phyloP scores from a whole-genome alignment of 257 asterid genomes.

The Coffea canephora region DNA sequence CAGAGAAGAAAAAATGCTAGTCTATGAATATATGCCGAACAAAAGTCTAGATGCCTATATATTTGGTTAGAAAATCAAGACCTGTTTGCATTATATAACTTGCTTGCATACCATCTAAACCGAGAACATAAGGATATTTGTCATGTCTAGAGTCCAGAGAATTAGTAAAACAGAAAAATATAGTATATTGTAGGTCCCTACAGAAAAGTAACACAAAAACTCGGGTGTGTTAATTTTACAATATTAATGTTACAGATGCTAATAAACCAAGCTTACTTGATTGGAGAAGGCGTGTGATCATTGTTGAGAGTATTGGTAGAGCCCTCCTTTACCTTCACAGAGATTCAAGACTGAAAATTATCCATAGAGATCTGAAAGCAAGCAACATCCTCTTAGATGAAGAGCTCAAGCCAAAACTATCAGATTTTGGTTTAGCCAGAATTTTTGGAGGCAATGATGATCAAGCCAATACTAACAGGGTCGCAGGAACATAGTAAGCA shows the following conservation, averaged over 20 bases:
- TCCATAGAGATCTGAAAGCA: constrained; percentile 11
- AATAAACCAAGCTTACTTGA: constrained; percentile 9
- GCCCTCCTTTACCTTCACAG: too few relatives aligned
- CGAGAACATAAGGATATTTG: too few relatives aligned
- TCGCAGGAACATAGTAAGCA: constrained; percentile 7
- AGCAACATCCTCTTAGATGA: constrained; percentile 53
- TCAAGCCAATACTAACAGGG: constrained; percentile 6
- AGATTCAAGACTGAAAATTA: too few relatives aligned
- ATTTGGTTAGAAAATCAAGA: constrained; percentile 10
- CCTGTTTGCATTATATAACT: not conserved
- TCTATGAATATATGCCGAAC: too few relatives aligned
- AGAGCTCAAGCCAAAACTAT: constrained; percentile 52
- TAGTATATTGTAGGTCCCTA: constrained; percentile 21
- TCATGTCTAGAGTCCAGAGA: constrained; percentile 17
- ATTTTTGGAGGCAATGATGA: constrained; percentile 13
- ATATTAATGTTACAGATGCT: constrained; percentile 8
- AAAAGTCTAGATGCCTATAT: not conserved
- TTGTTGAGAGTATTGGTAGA: too few relatives aligned
- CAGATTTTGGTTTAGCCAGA: constrained; percentile 41
- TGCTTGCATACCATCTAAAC: too few relatives aligned
- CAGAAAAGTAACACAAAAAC: too few relatives aligned
- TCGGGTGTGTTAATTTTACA: too few relatives aligned
- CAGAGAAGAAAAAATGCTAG: too few relatives aligned
- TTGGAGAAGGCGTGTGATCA: too few relatives aligned
- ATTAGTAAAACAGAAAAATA: too few relatives aligned